Conservation (phyloP, 2,329 filamentous ascomycete species). For the Colletotrichum graminicola region DNA sequence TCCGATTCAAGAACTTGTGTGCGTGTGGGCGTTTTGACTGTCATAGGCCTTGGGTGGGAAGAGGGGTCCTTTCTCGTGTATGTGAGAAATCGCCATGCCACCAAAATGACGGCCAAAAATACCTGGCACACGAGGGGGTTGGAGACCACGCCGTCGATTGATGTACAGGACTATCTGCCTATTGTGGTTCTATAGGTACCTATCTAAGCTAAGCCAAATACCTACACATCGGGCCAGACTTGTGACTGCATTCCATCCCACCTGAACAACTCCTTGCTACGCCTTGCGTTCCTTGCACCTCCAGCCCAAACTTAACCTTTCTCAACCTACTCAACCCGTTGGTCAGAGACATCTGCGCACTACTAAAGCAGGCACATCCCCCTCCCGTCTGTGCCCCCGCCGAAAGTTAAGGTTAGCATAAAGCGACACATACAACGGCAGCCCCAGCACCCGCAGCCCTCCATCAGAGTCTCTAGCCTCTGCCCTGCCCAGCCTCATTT, state of each 20-base stretch:
- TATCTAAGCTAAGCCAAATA: not conserved
- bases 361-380: conserved; percentile 26
- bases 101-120: conserved; percentile 33
- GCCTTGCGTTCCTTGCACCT: conserved; percentile 32
- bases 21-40: conserved; percentile 13
- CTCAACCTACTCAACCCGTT: conserved; percentile 29
- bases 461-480: not conserved
- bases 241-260: conserved; percentile 30
- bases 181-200: not conserved
- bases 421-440: conserved; percentile 32
- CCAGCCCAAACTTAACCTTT: conserved; percentile 29
- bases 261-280: conserved; percentile 37
- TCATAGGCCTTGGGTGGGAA: conserved; percentile 11
- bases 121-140: conserved; percentile 29
- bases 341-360: conserved; percentile 25
- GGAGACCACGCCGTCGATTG: conserved; percentile 30
- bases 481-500: conserved; percentile 32
- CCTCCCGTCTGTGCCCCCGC: conserved; percentile 7
- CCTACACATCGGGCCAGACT: conserved; percentile 11
- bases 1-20: not conserved
- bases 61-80: conserved; percentile 26
- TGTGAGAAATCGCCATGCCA: conserved; percentile 14
- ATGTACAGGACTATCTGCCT: conserved; percentile 26
- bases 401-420: conserved; percentile 37
- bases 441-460: conserved; percentile 9